These are phyloP conservation scores for Trichoderma sp. DNA, from an alignment of 2,329 filamentous ascomycete genomes.

Conservation along the genomic window DNA sequence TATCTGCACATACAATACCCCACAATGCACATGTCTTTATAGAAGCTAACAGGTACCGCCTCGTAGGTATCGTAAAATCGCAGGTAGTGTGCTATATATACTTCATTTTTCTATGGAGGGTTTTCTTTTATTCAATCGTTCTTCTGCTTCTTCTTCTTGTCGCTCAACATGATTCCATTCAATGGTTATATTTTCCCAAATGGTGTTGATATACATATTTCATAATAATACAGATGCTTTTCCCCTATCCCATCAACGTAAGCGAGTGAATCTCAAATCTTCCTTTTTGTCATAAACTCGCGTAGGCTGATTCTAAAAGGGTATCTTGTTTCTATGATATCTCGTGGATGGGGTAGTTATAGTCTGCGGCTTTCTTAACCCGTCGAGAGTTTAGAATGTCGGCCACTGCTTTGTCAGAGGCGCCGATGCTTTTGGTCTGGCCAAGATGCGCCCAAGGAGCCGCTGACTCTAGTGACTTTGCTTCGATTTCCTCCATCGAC, in stretches of 20 bases:
- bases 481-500: slow-evolving; percentile 22
- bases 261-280: neutral
- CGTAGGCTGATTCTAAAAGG: neutral
- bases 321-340: slow-evolving; percentile 13
- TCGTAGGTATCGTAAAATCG: neutral
- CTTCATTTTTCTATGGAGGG: neutral
- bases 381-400: slow-evolving; percentile 54
- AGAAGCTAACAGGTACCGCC: neutral
- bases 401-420: slow-evolving; percentile 51
- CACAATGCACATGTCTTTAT: neutral
- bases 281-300: neutral
- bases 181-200: neutral
- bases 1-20: neutral
- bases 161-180: too few relatives aligned
- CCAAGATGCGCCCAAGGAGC: slow-evolving; percentile 55
- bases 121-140: neutral
- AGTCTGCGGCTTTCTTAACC: slow-evolving; percentile 34
- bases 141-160: too few relatives aligned
- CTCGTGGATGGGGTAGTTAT: slow-evolving; percentile 11
- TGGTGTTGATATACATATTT: neutral
- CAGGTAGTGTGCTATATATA: neutral
- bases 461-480: slow-evolving; percentile 36
- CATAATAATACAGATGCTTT: neutral
- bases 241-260: neutral
- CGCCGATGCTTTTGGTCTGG: slow-evolving; percentile 48